phyloP scores from a whole-genome alignment of 208 protist species.

The Histomonas meleagridis region DNA sequence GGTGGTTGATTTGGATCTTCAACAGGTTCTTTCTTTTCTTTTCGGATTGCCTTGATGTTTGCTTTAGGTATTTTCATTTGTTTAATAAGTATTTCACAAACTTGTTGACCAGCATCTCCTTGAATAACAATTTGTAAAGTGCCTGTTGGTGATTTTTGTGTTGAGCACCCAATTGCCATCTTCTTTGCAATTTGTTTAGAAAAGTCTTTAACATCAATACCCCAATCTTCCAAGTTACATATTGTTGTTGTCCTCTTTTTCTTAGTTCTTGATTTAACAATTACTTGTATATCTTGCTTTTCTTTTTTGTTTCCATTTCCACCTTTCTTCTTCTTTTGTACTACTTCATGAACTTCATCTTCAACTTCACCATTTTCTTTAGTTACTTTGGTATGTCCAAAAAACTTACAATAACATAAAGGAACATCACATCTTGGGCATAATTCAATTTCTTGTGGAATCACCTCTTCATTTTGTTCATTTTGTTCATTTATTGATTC shows the following conservation, averaged over 20 bases:
- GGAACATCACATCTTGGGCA: neutral
- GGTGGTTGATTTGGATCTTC: constrained; percentile 28
- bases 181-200: neutral
- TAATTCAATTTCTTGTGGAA: neutral
- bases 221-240: neutral
- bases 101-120: neutral
- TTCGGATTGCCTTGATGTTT: neutral
- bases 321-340: neutral
- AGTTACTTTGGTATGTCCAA: neutral
- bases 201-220: neutral
- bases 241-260: neutral
- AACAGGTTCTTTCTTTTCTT: neutral
- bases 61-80: neutral
- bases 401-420: neutral
- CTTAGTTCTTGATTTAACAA: neutral
- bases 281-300: neutral
- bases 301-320: neutral
- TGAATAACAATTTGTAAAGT: constrained; percentile 6
- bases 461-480: no score
- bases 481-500: no score
- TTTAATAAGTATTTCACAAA: neutral
- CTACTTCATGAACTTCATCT: neutral
- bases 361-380: neutral
- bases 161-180: neutral
- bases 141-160: neutral